Evolutionary conservation across 2,329 filamentous ascomycete species (phyloP).

Genomic region (Sarocladiaceae sp.): DNA sequence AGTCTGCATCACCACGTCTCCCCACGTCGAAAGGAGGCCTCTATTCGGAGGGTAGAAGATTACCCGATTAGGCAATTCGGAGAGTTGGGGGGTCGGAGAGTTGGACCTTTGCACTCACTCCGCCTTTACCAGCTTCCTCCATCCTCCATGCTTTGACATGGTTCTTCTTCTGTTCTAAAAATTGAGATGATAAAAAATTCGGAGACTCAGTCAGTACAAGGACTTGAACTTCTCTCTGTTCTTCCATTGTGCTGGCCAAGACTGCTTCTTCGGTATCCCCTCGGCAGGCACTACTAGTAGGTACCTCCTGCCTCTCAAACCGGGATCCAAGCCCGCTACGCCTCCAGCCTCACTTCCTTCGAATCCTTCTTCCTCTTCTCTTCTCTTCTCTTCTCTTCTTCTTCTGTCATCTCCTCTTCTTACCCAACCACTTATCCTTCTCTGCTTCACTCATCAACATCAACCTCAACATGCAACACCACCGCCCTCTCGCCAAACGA

Average conservation of each 20-base stretch:
- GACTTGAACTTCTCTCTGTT: too few relatives aligned
- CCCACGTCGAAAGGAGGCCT: background rate
- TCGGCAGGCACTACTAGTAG: too few relatives aligned
- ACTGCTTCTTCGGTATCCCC: too few relatives aligned
- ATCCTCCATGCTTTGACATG: background rate
- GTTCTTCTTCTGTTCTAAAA: background rate
- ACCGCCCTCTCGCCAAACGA: constrained; percentile 9
- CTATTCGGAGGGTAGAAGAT: constrained; percentile 8
- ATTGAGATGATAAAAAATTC: too few relatives aligned
- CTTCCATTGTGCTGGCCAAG: too few relatives aligned
- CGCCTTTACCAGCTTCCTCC: too few relatives aligned
- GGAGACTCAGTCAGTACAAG: too few relatives aligned
- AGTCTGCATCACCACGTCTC: background rate
- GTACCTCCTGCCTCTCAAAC: too few relatives aligned
- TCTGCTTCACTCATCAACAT: background rate
- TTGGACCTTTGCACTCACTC: background rate
- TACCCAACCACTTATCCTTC: background rate
- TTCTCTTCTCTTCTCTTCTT: background rate
- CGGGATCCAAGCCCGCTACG: too few relatives aligned
- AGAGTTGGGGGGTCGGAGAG: background rate
- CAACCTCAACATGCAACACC: constrained; percentile 4
- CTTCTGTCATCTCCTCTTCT: background rate
- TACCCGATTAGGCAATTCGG: constrained; percentile 13
- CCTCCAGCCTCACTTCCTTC: too few relatives aligned
- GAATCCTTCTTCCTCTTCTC: background rate